These are phyloP conservation scores for Avena sativa DNA, from an alignment of 176 grass and related monocot genomes.

Conservation along the genomic window DNA sequence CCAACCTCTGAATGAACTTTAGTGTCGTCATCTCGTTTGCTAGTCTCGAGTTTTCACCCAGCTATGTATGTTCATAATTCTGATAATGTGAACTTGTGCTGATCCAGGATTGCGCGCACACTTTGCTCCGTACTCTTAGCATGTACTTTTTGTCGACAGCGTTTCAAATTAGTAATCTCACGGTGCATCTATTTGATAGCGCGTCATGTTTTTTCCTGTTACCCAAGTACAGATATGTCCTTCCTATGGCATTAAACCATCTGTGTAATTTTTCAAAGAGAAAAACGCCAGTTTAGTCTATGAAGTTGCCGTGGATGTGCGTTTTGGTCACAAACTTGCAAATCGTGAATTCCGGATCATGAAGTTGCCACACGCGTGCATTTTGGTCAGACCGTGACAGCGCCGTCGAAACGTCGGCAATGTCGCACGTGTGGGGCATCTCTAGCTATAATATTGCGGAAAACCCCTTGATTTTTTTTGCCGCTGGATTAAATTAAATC, in stretches of 20 bases:
- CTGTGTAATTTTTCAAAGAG: constrained; percentile 10
- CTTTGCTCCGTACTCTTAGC: background rate
- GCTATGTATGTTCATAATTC: background rate
- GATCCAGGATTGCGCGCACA: background rate
- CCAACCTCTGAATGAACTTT: background rate
- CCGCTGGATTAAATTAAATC: too few species aligned
- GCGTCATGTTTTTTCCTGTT: background rate
- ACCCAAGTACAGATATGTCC: background rate
- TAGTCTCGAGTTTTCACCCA: background rate
- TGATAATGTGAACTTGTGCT: constrained; percentile 6
- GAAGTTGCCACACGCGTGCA: too few species aligned
- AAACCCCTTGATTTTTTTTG: too few species aligned
- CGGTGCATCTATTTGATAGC: background rate
- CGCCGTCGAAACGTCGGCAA: too few species aligned
- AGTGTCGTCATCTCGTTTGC: background rate
- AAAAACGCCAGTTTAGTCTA: too few species aligned
- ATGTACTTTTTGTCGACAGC: background rate
- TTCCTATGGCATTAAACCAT: constrained; percentile 2
- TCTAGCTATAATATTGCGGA: too few species aligned
- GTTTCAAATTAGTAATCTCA: background rate
- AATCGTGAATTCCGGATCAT: too few species aligned
- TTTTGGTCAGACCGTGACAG: too few species aligned
- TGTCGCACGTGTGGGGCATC: too few species aligned
- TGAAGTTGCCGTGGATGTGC: too few species aligned
- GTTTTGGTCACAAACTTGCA: too few species aligned